phyloP scores from a whole-genome alignment of 371 early-diverging fungal genomes.

The Lichtheimia ornata region DNA sequence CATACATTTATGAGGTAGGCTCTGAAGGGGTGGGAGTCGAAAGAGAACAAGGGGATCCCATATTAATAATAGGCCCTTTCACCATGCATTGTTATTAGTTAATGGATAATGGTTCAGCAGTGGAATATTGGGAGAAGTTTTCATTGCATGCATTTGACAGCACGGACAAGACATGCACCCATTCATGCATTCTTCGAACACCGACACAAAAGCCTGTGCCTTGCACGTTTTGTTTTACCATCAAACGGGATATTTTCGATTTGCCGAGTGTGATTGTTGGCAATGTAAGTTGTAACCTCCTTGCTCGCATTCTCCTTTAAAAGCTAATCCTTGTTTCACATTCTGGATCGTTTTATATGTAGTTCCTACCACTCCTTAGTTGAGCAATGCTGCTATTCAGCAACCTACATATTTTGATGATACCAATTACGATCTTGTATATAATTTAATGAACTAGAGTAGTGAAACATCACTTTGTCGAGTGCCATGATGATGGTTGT shows the following conservation, averaged over 20 bases:
- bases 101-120: constrained; percentile 86
- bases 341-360: too few relatives aligned
- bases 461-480: too few relatives aligned
- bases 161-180: constrained; percentile 78
- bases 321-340: too few relatives aligned
- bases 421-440: too few relatives aligned
- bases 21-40: neutral
- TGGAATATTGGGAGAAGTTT: constrained; percentile 92
- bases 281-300: constrained; percentile 41
- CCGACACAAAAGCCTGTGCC: constrained; percentile 68
- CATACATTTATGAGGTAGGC: constrained; percentile 76
- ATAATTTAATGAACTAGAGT: too few relatives aligned
- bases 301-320: too few relatives aligned
- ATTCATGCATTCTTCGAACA: constrained; percentile 73
- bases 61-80: neutral
- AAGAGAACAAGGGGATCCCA: constrained; percentile 18
- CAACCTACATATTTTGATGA: too few relatives aligned
- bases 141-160: constrained; percentile 86
- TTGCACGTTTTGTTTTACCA: constrained; percentile 89
- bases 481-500: too few relatives aligned
- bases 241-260: constrained; percentile 91
- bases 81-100: constrained; percentile 63
- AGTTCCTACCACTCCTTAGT: too few relatives aligned
- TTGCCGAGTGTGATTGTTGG: constrained; percentile 86
- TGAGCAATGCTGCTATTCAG: neutral